Conservation (phyloP, 768 basidiomycete species). For the Termitomyces sp. region DNA sequence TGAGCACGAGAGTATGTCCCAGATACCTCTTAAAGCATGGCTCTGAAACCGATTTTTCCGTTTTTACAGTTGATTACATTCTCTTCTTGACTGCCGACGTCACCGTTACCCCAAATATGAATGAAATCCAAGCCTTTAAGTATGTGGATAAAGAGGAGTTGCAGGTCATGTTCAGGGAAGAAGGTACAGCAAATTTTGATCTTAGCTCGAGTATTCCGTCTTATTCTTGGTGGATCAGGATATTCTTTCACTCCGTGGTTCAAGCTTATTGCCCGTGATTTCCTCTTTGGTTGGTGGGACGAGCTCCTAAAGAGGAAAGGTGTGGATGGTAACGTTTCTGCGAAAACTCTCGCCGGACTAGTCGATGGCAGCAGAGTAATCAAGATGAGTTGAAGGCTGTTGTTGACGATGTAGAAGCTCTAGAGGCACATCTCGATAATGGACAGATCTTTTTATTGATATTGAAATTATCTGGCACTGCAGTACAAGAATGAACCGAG, state of each 20-base stretch:
- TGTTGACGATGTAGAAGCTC: too few species aligned
- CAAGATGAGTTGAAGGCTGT: constrained; percentile 26
- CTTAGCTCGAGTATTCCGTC: not conserved
- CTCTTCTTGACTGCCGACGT: constrained; percentile 91
- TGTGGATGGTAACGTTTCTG: constrained; percentile 50
- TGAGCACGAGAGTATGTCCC: constrained; percentile 84
- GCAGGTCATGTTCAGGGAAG: constrained; percentile 82
- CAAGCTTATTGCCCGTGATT: constrained; percentile 94
- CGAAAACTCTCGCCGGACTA: constrained; percentile 56
- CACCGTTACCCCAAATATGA: constrained; percentile 70
- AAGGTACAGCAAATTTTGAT: constrained; percentile 41
- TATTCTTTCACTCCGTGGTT: constrained; percentile 99
- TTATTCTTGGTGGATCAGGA: constrained; percentile 31
- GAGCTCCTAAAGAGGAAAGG: constrained; percentile 64
- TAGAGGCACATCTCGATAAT: not conserved
- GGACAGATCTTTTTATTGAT: not conserved
- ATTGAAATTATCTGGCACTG: not conserved
- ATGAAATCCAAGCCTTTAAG: constrained; percentile 87
- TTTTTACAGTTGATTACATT: constrained; percentile 85
- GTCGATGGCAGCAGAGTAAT: constrained; percentile 72
- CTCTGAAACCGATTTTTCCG: not conserved
- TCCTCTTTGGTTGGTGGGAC: constrained; percentile 99
- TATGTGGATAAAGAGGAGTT: constrained; percentile 92
- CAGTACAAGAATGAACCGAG: not conserved
- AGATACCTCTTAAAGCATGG: not conserved